Conservation (phyloP, 495 filamentous ascomycete species). For the Trichocladium antarcticum region DNA sequence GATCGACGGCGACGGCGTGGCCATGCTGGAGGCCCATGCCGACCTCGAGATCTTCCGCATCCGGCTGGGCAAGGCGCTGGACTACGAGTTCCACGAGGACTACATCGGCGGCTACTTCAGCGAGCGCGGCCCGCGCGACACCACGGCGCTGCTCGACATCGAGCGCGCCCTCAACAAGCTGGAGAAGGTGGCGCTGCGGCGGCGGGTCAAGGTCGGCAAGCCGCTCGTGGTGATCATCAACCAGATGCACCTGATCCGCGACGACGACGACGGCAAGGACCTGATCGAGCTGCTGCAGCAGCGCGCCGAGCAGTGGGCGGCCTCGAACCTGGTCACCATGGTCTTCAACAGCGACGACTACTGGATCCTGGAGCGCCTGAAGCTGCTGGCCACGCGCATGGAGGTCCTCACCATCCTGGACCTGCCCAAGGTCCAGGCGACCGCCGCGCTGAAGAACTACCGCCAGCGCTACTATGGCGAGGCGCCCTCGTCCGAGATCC, state of each 20-base stretch:
- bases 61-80: slow-evolving; percentile 79
- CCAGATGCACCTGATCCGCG: slow-evolving; percentile 74
- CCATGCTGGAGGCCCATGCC: slow-evolving; percentile 92
- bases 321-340: slow-evolving; percentile 74
- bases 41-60: slow-evolving; percentile 93
- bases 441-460: slow-evolving; percentile 63
- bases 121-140: slow-evolving; percentile 84
- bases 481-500: slow-evolving; percentile 37
- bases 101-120: slow-evolving; percentile 94
- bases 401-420: slow-evolving; percentile 76
- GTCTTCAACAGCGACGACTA: slow-evolving; percentile 93
- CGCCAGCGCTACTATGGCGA: slow-evolving; percentile 60
- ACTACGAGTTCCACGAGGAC: slow-evolving; percentile 82
- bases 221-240: slow-evolving; percentile 87
- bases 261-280: slow-evolving; percentile 84
- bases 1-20: slow-evolving; percentile 70
- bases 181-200: slow-evolving; percentile 77
- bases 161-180: slow-evolving; percentile 95
- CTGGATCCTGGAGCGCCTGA: slow-evolving; percentile 92
- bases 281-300: slow-evolving; percentile 92
- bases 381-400: slow-evolving; percentile 83
- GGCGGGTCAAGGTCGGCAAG: slow-evolving; percentile 45
- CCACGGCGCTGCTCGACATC: slow-evolving; percentile 82
- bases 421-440: slow-evolving; percentile 63
- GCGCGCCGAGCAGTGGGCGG: slow-evolving; percentile 90